Base-by-base conservation (phyloP, 495 filamentous ascomycete species). In the Cryomyces minteri region DNA sequence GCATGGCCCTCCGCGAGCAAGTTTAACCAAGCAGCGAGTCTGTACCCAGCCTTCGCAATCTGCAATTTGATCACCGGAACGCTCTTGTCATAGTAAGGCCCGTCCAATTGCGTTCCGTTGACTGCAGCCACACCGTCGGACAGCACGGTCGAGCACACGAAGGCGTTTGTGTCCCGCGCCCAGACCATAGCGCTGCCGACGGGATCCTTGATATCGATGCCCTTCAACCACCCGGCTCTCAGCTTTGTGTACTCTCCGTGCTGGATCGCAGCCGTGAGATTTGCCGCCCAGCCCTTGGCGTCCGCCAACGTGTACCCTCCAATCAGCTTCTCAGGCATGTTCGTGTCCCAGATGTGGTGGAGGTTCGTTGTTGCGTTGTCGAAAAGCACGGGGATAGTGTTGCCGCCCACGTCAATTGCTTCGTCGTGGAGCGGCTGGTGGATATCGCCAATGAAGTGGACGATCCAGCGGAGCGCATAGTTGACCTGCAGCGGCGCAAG, bases 381-480 rank as follows among this genome's bases (percentile, higher is more conserved):
- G 57, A 74, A 81, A 28, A 52, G 56, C 5, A 80, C 77, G 31
- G 60, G 50, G 49, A 80, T 78, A 10, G 64, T 65, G 50, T 81
- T 81, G 0, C 77, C 77, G 43, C 77, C 77, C 28, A 67, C 56
- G 0, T 64, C 68, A 2, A 77, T 65, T 41, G 74, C 62, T 55
- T 80, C 77, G 34, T 63, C 69, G 54, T 81, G 77, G 40, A 81
- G 60, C 11, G 77, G 77, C 58, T 81, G 77, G 49, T 77, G 73
- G 46, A 80, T 73, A 49, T 81, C 77, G 40, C 76, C 76, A 29
- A 79, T 54, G 49, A 81, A 79, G 46, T 79, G 77, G 30, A 80
- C 55, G 43, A 82, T 64, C 51, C 75, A 80, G 56, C 76, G 76
- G 43, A 77, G 65, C 0, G 76, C 73, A 47, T 73, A 63, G 25